Base-by-base conservation (phyloP, 495 filamentous ascomycete species). In the Aspergillus egyptiacus region DNA sequence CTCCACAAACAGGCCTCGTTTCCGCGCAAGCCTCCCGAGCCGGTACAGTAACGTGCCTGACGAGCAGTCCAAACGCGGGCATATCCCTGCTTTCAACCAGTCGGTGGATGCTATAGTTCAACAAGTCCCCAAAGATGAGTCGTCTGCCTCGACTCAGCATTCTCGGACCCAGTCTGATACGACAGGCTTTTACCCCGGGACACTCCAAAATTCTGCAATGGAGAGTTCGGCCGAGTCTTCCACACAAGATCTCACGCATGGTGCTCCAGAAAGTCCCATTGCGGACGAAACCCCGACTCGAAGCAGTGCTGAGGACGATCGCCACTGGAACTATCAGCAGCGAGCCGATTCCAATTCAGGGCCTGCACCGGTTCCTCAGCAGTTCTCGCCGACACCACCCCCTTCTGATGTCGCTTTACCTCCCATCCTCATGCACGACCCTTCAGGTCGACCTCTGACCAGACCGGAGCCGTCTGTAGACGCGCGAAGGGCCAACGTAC, bases 351-450 rank as follows among this genome's bases (percentile, higher is more conserved):
- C 34, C 11, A 19, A 38, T 6, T 17, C 28, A 14, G 39, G 58
- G 10, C 46, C 57, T 10, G 65, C 58, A 32, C 49, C 57, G 13
- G 39, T 68, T 27, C 54, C 51, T 36, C 74, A 81, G 15, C 78
- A 76, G 25, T 67, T 83, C 51, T 72, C 70, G 38, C 70, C 72
- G 33, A 69, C 74, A 53, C 73, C 78, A 23, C 81, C 84, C 8
- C 86, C 84, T 6, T 80, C 83, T 51, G 86, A 86, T 6, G 88
- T 95, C 17, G 75, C 73, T 9, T 70, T 74, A 13, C 91, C 91
- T 1, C 90, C 90, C 5, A 80, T 77, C 18, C 91, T 96, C 58
- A 69, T 79, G 10, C 87, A 90, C 62, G 74, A 73, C 6, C 80
- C 85, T 25, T 78, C 83, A 24, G 77, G 81, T 39, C 74, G 76